phyloP scores from a whole-genome alignment of 1,284 basidiomycete genomes.

The Cutaneotrichosporon dermatis region DNA sequence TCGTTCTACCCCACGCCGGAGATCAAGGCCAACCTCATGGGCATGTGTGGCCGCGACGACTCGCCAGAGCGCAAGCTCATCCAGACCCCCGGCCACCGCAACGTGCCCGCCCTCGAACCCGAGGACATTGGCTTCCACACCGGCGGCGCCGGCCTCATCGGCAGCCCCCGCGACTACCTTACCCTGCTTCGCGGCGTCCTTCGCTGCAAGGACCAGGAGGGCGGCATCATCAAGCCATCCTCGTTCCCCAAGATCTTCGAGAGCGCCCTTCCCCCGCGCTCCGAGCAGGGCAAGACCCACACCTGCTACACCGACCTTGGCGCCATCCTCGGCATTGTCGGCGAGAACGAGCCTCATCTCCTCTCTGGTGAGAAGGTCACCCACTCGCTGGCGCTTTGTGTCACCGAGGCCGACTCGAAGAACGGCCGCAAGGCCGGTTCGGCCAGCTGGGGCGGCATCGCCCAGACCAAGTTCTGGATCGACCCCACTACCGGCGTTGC shows the following conservation, averaged over 20 bases:
- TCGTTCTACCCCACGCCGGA: slow-evolving; percentile 32
- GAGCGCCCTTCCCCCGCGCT: slow-evolving; percentile 17
- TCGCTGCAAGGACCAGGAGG: slow-evolving; percentile 9
- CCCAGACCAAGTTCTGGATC: slow-evolving; percentile 26
- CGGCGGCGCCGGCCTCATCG: slow-evolving; percentile 41
- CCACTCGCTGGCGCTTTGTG: slow-evolving; percentile 13
- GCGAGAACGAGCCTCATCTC: slow-evolving; percentile 9
- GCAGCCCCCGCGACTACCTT: slow-evolving; percentile 34
- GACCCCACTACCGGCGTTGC: slow-evolving; percentile 23
- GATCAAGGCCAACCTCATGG: slow-evolving; percentile 17
- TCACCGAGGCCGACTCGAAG: neutral
- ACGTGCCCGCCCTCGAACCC: slow-evolving; percentile 17
- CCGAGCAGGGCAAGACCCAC: slow-evolving; percentile 9
- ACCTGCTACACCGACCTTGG: slow-evolving; percentile 13
- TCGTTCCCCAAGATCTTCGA: slow-evolving; percentile 27
- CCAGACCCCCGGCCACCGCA: slow-evolving; percentile 27
- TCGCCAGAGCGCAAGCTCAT: slow-evolving; percentile 9
- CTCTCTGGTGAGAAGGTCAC: slow-evolving; percentile 8
- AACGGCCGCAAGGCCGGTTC: slow-evolving; percentile 18
- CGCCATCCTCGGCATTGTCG: slow-evolving; percentile 2
- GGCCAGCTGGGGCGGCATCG: slow-evolving; percentile 26
- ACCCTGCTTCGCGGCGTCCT: slow-evolving; percentile 29
- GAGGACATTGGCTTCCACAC: slow-evolving; percentile 14
- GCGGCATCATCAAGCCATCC: slow-evolving; percentile 19
- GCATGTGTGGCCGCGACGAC: slow-evolving; percentile 18